Evolutionary conservation across 202 grass and related monocot species (phyloP).

Genomic region (Eragrostis tef): DNA sequence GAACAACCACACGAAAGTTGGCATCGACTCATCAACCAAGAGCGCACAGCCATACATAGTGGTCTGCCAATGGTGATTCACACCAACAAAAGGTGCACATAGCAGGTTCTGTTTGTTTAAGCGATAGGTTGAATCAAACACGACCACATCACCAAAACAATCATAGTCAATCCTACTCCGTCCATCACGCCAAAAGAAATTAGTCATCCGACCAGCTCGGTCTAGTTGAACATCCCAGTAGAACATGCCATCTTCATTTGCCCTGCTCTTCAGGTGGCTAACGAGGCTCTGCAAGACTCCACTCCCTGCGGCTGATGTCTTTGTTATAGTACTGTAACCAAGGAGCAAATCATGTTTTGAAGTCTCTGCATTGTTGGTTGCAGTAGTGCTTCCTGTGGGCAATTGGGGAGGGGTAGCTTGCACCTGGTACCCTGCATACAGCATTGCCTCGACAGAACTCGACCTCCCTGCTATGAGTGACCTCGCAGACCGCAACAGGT

Average conservation of each 20-base stretch:
- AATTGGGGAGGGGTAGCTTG: constrained; percentile 42
- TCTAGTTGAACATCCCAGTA: constrained; percentile 74
- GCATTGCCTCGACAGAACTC: constrained; percentile 55
- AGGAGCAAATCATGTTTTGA: constrained; percentile 45
- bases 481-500: constrained; percentile 68
- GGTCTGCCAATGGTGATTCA: constrained; percentile 82
- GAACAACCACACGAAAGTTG: constrained; percentile 69
- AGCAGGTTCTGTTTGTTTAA: constrained; percentile 70
- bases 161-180: constrained; percentile 69
- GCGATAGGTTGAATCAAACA: constrained; percentile 73
- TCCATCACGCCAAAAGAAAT: constrained; percentile 79
- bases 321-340: constrained; percentile 25
- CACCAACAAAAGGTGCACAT: constrained; percentile 65
- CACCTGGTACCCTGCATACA: constrained; percentile 55
- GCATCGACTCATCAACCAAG: constrained; percentile 58
- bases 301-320: constrained; percentile 30
- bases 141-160: constrained; percentile 67
- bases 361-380: constrained; percentile 43
- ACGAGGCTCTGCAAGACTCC: constrained; percentile 61
- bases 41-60: constrained; percentile 74
- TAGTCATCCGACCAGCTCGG: constrained; percentile 60
- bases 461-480: constrained; percentile 72
- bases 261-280: constrained; percentile 59
- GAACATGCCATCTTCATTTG: constrained; percentile 65
- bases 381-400: constrained; percentile 38